Percentiles rank a stretch among this genome's conserved stretches.
Conservation (phyloP, 306 rosid species). For the Cucurbita moschata region DNA sequence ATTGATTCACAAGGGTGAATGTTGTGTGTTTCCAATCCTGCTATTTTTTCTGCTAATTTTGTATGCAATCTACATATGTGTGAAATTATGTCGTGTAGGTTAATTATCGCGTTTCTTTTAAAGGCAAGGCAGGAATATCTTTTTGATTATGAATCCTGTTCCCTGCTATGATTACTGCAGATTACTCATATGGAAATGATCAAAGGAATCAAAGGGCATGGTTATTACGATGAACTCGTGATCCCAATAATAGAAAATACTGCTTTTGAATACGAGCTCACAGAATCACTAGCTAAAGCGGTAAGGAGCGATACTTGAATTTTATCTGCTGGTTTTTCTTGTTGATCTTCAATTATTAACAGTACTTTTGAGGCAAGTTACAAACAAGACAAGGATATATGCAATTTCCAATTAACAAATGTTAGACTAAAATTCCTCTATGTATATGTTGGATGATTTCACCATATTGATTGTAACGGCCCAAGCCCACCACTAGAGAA, state of each 20-base stretch:
- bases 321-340: not conserved
- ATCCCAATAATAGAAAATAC: slow-evolving; percentile 90
- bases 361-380: not conserved
- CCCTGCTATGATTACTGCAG: slow-evolving; percentile 33
- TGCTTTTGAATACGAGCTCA: slow-evolving; percentile 76
- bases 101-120: not conserved
- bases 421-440: not conserved
- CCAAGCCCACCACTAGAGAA: no score
- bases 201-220: slow-evolving; percentile 96
- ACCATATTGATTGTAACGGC: not conserved
- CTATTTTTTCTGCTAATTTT: no score
- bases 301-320: slow-evolving; percentile 32
- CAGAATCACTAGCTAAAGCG: slow-evolving; percentile 85
- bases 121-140: not conserved
- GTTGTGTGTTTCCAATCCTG: no score
- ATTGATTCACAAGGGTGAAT: not conserved
- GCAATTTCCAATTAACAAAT: not conserved
- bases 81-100: not conserved
- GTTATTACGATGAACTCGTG: slow-evolving; percentile 93
- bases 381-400: not conserved
- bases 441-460: not conserved
- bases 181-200: slow-evolving; percentile 99
- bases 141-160: not conserved
- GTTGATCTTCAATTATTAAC: not conserved
- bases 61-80: not conserved